Base-by-base conservation (phyloP, 2,329 filamentous ascomycete species). In the Pseudodiploospora longispora region DNA sequence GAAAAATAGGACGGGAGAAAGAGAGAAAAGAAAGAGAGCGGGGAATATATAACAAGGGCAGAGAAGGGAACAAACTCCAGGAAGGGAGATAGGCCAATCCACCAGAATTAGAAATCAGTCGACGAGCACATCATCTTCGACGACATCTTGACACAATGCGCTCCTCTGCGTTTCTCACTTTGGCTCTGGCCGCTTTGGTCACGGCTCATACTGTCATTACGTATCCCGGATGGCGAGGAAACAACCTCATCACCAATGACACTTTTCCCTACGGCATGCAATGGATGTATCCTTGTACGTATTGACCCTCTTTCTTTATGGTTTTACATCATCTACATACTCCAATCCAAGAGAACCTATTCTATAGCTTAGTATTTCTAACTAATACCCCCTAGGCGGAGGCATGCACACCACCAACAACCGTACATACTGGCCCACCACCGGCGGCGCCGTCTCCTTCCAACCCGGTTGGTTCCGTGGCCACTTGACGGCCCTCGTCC, bases 401-500 rank as follows among this genome's bases (percentile, higher is more conserved):
- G 93, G 93, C 49, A 81, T 91, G 70, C 71, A 73, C 38, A 76
- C 79, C 33, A 85, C 87, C 0, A 74, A 67, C 37, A 97, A 98
- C 68, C 82, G 91, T 50, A 95, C 93, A 10, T 87, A 84, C 68
- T 97, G 93, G 93, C 90, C 93, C 10, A 75, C 88, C 40, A 78
- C 69, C 30, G 93, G 93, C 54, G 93, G 93, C 50, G 88, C 89
- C n/a, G 59, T 98, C 48, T 78, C 88, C 40, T 76, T 96, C 57
- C 91, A 97, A 60, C 93, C 93, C 0, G 93, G 91, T 58, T 97
- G 93, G 93, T 96, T 96, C 71, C 81, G 83, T 47, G 93, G 93
- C 51, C 93, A 97, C 63, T 64, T 77, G 32, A 83, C 80, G 5
- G 91, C 89, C 12, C 78, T 88, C 55, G 75, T 95, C 60, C 95